Percentiles rank a stretch among this genome's conserved stretches.
phyloP scores from a whole-genome alignment of 2,329 filamentous ascomycete genomes.

The Xylariaceae sp. region DNA sequence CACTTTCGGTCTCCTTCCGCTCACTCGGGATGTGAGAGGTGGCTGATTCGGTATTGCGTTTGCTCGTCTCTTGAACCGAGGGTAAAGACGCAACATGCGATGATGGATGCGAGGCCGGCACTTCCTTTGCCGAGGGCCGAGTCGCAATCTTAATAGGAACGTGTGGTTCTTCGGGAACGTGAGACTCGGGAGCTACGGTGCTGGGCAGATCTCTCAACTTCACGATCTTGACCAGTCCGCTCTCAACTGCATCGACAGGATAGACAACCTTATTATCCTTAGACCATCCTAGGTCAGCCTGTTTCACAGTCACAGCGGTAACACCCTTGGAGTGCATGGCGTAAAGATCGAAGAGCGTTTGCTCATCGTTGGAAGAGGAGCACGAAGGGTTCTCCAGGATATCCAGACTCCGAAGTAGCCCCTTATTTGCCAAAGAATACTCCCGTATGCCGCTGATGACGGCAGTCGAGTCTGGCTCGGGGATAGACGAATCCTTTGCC shows the following conservation, averaged over 20 bases:
- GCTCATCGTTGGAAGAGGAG: conserved; percentile 59
- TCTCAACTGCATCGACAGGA: conserved; percentile 68
- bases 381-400: conserved; percentile 70
- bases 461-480: conserved; percentile 86
- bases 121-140: conserved; percentile 26
- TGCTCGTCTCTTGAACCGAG: conserved; percentile 25
- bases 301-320: conserved; percentile 80
- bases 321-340: conserved; percentile 97
- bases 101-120: conserved; percentile 24
- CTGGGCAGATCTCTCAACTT: conserved; percentile 55
- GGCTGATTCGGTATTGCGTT: conserved; percentile 25
- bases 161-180: conserved; percentile 39
- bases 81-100: conserved; percentile 18
- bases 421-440: conserved; percentile 84
- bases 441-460: conserved; percentile 96
- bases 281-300: conserved; percentile 86
- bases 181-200: conserved; percentile 43
- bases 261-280: conserved; percentile 82
- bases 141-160: conserved; percentile 28
- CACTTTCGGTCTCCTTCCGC: conserved; percentile 27
- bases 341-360: conserved; percentile 86
- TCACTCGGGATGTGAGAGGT: conserved; percentile 24
- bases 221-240: conserved; percentile 68
- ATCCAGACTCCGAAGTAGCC: conserved; percentile 82
- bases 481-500: conserved; percentile 64